Evolutionary conservation across 2,329 filamentous ascomycete species (phyloP).

Genomic region (Neonectria sp.): DNA sequence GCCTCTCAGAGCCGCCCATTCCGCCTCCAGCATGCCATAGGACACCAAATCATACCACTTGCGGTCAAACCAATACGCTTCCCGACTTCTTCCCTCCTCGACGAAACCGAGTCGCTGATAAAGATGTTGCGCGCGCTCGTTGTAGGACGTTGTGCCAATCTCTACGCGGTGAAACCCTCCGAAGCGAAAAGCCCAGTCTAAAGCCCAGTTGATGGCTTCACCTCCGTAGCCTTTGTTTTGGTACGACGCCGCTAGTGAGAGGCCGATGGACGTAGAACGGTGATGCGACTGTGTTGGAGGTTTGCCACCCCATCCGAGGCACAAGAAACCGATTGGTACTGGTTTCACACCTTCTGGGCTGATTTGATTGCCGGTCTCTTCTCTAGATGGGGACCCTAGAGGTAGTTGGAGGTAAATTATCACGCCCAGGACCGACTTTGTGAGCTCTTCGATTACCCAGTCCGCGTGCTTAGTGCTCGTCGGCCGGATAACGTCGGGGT

Average conservation of each 20-base stretch:
- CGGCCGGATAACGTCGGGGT: conserved; percentile 20
- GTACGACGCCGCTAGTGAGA: conserved; percentile 53
- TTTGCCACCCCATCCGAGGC: conserved; percentile 23
- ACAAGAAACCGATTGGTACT: conserved; percentile 28
- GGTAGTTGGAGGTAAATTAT: conserved; percentile 28
- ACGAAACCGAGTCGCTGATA: conserved; percentile 63
- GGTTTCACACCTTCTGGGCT: neutral
- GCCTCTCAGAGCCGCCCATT: conserved; percentile 51
- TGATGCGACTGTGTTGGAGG: neutral
- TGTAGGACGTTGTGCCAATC: conserved; percentile 59
- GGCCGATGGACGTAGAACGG: conserved; percentile 46
- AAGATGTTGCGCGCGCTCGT: conserved; percentile 57
- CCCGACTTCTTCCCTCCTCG: conserved; percentile 58
- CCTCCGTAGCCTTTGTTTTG: conserved; percentile 61
- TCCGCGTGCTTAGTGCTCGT: conserved; percentile 1
- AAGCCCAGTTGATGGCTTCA: conserved; percentile 63
- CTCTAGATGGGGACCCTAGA: no score
- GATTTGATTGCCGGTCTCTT: neutral
- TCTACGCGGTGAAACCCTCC: conserved; percentile 61
- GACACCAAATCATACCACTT: conserved; percentile 55
- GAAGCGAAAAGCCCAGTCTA: conserved; percentile 63
- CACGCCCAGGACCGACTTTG: conserved; percentile 14
- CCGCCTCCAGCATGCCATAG: conserved; percentile 56
- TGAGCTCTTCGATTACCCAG: neutral
- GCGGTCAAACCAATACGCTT: conserved; percentile 60